phyloP scores from a whole-genome alignment of 108 stramenopile genomes.

The Discostella stelligeroides region DNA sequence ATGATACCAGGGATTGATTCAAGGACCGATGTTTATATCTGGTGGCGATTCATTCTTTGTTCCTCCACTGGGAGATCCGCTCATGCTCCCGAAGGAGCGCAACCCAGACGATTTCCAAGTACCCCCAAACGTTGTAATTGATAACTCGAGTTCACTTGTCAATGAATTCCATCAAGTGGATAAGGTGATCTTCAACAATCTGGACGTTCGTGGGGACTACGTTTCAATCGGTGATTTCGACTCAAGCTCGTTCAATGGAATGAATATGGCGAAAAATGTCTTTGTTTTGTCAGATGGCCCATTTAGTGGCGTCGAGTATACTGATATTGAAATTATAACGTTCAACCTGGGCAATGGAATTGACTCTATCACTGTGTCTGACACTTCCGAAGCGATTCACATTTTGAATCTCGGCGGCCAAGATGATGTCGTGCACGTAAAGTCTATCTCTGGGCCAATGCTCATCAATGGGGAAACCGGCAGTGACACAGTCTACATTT shows the following conservation, averaged over 20 bases:
- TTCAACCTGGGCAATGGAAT: slow-evolving; percentile 40
- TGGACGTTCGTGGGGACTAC: slow-evolving; percentile 34
- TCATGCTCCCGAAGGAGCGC: slow-evolving; percentile 41
- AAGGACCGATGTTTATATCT: slow-evolving; percentile 38
- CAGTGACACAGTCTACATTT: slow-evolving; percentile 29
- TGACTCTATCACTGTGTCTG: slow-evolving; percentile 27
- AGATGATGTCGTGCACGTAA: slow-evolving; percentile 26
- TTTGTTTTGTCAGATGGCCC: slow-evolving; percentile 13
- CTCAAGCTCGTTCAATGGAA: slow-evolving; percentile 20
- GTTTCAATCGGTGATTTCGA: slow-evolving; percentile 23
- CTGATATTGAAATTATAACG: slow-evolving; percentile 36
- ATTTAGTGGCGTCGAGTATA: slow-evolving; percentile 24
- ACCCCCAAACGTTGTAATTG: slow-evolving; percentile 26
- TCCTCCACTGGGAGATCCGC: slow-evolving; percentile 17
- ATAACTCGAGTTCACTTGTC: slow-evolving; percentile 20
- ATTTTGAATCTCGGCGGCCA: slow-evolving; percentile 28
- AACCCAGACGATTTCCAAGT: slow-evolving; percentile 23
- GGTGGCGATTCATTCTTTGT: slow-evolving; percentile 33
- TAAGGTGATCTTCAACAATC: slow-evolving; percentile 33
- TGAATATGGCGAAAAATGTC: slow-evolving; percentile 41
- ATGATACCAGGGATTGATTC: slow-evolving; percentile 18
- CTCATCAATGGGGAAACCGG: slow-evolving; percentile 39
- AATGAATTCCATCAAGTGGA: slow-evolving; percentile 45
- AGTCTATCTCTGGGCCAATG: slow-evolving; percentile 39
- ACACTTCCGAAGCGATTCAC: slow-evolving; percentile 39